Conservation (phyloP, 2,329 filamentous ascomycete genomes). For the Fusarium acutatum region DNA sequence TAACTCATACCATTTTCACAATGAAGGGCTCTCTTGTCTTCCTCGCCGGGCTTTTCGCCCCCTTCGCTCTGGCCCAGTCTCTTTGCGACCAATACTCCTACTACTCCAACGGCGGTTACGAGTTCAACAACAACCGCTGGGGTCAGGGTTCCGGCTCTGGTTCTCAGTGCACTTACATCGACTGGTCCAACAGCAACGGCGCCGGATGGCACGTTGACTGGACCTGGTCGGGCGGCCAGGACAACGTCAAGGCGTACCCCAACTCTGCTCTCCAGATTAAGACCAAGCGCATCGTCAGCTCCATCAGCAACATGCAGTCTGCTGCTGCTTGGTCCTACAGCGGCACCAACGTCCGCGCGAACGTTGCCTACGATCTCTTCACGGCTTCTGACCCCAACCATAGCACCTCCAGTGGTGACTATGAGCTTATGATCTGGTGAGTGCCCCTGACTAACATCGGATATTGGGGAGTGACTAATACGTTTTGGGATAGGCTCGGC, state of each 20-base stretch:
- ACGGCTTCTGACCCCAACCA: slow-evolving; percentile 12
- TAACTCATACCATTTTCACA: background rate
- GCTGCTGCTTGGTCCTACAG: slow-evolving; percentile 17
- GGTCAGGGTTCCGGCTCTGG: slow-evolving; percentile 6
- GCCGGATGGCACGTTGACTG: slow-evolving; percentile 16
- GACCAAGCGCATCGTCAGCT: slow-evolving; percentile 5
- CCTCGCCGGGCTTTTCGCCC: slow-evolving; percentile 10
- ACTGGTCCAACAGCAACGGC: slow-evolving; percentile 19
- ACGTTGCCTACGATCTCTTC: slow-evolving; percentile 19
- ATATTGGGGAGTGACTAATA: background rate
- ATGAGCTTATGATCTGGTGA: slow-evolving; percentile 19
- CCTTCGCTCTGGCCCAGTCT: slow-evolving; percentile 1
- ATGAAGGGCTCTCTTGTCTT: slow-evolving; percentile 12
- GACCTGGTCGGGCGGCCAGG: slow-evolving; percentile 6
- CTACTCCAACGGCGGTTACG: slow-evolving; percentile 10
- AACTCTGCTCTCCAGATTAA: slow-evolving; percentile 4
- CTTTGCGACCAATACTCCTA: slow-evolving; percentile 16
- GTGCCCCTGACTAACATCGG: background rate
- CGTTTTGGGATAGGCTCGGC: background rate
- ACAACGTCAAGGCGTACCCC: slow-evolving; percentile 10
- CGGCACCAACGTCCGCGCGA: slow-evolving; percentile 6
- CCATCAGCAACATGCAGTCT: slow-evolving; percentile 16
- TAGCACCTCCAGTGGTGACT: background rate
- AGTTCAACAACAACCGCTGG: slow-evolving; percentile 24
- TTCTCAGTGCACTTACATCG: slow-evolving; percentile 9